Evolutionary conservation across 2,329 filamentous ascomycete species (phyloP), one percentile per base, ranked within the genome.

Genomic region (Tolypocladium capitatum): DNA sequence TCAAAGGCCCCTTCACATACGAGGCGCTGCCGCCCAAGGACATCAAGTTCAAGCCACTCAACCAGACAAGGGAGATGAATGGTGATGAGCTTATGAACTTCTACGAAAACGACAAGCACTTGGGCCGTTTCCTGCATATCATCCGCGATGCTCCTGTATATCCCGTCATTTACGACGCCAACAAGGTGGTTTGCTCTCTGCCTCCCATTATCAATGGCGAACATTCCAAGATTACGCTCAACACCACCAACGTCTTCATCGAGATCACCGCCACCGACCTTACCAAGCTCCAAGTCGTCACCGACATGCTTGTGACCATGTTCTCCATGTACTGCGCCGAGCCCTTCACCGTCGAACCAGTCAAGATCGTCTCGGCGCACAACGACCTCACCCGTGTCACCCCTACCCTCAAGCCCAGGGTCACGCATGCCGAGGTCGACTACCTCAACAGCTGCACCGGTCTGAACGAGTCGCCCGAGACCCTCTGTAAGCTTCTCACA

Each of bases 181-280:
- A 95, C 62, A 77, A 81, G 40, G 80, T 79, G 41, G 89, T 98
- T 33, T 91, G 92, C 69, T 97, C 91, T 8, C 75, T 98, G 59
- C 92, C 92, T 1, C 92, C 92, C 18, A 97, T 98, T 59, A 98
- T 98, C 74, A 98, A 98, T 71, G 81, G 90, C 59, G 80, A 98
- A 61, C 90, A 92, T 69, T 96, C 90, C 60, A 98, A 98, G 70
- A 98, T 98, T 63, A 88, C 83, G 8, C 71, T 94, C 41, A 72
- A 94, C 63, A 97, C 90, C 49, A 91, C 78, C 62, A 96, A 98
- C 60, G 80, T 98, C 60, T 86, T 98, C 68, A 94, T 98, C 64
- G 92, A 98, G 68, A 89, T 95, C 59, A 98, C 92, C 8, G 94
- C 90, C 36, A 91, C 89, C 36, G 92, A 98, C 64, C 83, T 85